Percentiles rank a stretch among this genome's conserved stretches.
These are phyloP conservation scores for Lignosus rhinocerotis DNA, from an alignment of 1,284 basidiomycete genomes.

Conservation along the genomic window DNA sequence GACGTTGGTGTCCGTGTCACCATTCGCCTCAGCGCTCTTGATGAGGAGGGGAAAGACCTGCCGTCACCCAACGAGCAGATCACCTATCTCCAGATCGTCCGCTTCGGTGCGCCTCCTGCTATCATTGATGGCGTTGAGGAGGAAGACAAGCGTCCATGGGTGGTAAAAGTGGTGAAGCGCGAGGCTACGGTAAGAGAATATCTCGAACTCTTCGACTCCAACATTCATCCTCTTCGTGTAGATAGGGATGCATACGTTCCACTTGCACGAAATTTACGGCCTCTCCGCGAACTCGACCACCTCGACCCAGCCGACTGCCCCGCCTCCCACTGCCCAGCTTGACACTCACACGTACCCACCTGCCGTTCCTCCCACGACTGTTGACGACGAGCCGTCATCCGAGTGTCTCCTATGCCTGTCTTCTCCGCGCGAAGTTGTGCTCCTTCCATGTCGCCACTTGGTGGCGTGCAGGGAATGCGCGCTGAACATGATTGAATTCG, in stretches of 20 bases:
- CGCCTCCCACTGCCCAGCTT: slow-evolving; percentile 34
- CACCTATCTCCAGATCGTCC: slow-evolving; percentile 84
- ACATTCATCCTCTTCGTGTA: slow-evolving; percentile 27
- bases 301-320: slow-evolving; percentile 40
- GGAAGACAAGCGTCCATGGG: slow-evolving; percentile 68
- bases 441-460: slow-evolving; percentile 86
- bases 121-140: slow-evolving; percentile 31
- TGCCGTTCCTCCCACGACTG: slow-evolving; percentile 30
- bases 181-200: slow-evolving; percentile 67
- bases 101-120: slow-evolving; percentile 51
- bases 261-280: slow-evolving; percentile 90
- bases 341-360: slow-evolving; percentile 46
- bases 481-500: slow-evolving; percentile 93
- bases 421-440: slow-evolving; percentile 83
- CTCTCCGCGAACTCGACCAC: slow-evolving; percentile 62
- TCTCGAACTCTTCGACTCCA: slow-evolving; percentile 13
- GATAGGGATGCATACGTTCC: slow-evolving; percentile 90
- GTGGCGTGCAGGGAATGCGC: slow-evolving; percentile 93
- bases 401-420: slow-evolving; percentile 90
- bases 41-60: slow-evolving; percentile 66
- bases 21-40: slow-evolving; percentile 76
- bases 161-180: slow-evolving; percentile 86
- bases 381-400: slow-evolving; percentile 76
- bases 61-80: slow-evolving; percentile 77
- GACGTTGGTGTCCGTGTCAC: slow-evolving; percentile 72